Evolutionary conservation across 495 filamentous ascomycete genomes (phyloP), one percentile per base, ranked within the genome.

Genomic region (Amniculicola lignicola): DNA sequence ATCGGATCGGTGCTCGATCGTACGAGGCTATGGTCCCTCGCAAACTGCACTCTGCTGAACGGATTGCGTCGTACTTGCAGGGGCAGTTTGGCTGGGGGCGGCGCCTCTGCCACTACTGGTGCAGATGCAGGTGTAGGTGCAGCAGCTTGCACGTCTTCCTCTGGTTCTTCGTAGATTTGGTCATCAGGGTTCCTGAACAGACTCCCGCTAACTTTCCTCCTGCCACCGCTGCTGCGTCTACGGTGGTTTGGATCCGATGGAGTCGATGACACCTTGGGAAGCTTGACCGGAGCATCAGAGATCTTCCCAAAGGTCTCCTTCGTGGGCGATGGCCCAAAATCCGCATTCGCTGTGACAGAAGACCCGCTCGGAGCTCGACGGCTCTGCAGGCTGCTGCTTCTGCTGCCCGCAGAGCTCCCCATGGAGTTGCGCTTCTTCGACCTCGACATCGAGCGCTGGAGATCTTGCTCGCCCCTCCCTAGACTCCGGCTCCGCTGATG

Each of bases 91-190:
- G 57, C 42, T 15, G 57, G 52, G 15, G 59, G 38, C 60, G 63
- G n/a, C 43, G 39, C 27, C 19, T 50, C 24, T n/a, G 36, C 33
- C 31, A 28, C 45, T 16, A 45, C 43, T 21, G 43, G 51, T n/a
- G 58, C 37, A 27, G 57, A 35, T 16, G 51, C 43, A 22, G 43
- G 51, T n/a, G 58, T 28, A 27, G 57, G 41, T 31, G 29, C 48
- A 29, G 50, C 16, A n/a, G n/a, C n/a, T n/a, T n/a, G n/a, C n/a
- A n/a, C n/a, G 6, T 64, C 49, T 38, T 76, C 72, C 47, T 84
- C 79, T 2, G 86, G 84, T 58, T 95, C 90, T 69, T 95, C 89
- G 73, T 88, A 96, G 44, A 96, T 96, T 59, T 91, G 83, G 55
- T 94, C 89, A 25, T 85, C 80, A 3, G 86, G 80, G 72, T 67